Conservation (phyloP, 257 asterid genomes). For the Ocimum tenuiflorum region DNA sequence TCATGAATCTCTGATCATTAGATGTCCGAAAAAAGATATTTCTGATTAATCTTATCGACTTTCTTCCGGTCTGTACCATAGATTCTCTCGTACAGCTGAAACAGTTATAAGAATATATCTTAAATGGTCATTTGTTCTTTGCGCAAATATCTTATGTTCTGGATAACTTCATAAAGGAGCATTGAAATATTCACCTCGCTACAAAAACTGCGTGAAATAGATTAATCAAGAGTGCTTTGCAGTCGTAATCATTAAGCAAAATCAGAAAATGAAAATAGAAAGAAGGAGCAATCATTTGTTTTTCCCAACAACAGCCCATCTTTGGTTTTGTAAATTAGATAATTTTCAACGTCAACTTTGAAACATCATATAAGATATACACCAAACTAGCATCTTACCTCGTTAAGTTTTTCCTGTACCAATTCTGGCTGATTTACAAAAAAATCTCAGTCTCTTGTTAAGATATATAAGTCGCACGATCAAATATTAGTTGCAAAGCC, state of each 20-base stretch:
- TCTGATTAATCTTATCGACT: not conserved
- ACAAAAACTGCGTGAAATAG: not conserved
- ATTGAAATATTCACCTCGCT: not conserved
- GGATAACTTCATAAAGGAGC: not conserved
- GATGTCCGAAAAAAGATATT: not conserved
- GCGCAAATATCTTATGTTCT: not conserved
- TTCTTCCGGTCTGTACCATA: not conserved
- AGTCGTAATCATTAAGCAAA: conserved; percentile 12
- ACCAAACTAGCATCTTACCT: conserved; percentile 43
- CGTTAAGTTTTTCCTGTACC: conserved; percentile 94
- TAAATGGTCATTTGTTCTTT: too few relatives aligned
- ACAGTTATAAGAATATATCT: too few relatives aligned
- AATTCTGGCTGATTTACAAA: conserved; percentile 74
- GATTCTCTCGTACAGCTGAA: not conserved
- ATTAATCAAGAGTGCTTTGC: not conserved
- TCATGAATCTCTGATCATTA: not conserved
- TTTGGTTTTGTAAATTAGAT: not conserved
- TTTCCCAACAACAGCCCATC: not conserved
- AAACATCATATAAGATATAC: not conserved
- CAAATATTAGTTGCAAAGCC: conserved; percentile 18
- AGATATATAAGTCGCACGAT: conserved; percentile 60
- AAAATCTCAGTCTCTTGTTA: conserved; percentile 92
- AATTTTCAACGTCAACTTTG: not conserved
- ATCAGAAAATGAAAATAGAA: not conserved
- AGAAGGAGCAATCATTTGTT: not conserved